Conservation (phyloP, 306 rosid genomes). For the Quercus aquifolioides region DNA sequence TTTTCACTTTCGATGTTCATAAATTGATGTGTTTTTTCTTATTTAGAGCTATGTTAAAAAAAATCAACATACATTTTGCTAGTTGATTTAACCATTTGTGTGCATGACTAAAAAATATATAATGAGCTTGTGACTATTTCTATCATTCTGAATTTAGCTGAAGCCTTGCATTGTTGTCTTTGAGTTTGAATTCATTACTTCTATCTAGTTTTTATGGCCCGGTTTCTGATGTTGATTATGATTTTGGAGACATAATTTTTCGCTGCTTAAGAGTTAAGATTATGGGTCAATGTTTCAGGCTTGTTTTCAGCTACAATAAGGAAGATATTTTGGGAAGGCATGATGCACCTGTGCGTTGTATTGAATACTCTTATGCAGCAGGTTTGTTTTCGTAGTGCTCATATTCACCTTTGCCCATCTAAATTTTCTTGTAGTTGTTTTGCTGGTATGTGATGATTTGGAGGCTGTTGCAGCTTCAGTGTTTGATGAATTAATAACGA, state of each 20-base stretch:
- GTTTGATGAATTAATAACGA: neutral
- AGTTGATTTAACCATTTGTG: neutral
- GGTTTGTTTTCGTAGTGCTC: slow-evolving; percentile 31
- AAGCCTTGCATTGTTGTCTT: neutral
- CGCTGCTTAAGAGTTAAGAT: neutral
- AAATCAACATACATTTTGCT: neutral
- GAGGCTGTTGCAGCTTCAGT: neutral
- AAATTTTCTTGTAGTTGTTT: neutral
- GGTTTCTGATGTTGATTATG: neutral
- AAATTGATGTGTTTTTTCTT: neutral
- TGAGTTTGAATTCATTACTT: neutral
- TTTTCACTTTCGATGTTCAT: neutral
- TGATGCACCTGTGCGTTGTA: slow-evolving; percentile 87
- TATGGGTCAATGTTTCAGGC: slow-evolving; percentile 38
- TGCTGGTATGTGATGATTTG: neutral
- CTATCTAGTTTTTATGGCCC: neutral
- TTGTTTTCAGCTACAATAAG: slow-evolving; percentile 66
- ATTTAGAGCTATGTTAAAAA: neutral
- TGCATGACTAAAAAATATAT: neutral
- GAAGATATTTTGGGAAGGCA: slow-evolving; percentile 86
- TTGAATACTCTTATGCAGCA: slow-evolving; percentile 90
- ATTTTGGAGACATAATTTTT: neutral
- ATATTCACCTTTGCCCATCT: neutral
- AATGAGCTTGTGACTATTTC: neutral
- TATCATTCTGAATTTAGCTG: neutral